Conservation (phyloP, 2,329 filamentous ascomycete genomes). For the Cladosporium colombiae region DNA sequence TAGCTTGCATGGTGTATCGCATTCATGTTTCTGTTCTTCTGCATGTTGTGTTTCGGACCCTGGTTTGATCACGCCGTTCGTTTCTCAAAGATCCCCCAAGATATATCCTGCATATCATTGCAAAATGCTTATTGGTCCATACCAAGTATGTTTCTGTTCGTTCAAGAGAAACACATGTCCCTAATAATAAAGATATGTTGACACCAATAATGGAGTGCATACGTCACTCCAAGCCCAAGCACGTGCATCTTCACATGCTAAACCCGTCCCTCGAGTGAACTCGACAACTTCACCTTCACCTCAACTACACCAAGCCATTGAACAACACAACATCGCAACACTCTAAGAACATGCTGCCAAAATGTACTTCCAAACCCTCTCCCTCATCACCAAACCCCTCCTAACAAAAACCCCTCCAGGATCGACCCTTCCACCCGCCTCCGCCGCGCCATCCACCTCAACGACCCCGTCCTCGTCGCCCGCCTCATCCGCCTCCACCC, state of each 20-base stretch:
- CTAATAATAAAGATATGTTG: not conserved
- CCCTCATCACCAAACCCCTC: conserved; percentile 6
- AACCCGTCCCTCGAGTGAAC: conserved; percentile 7
- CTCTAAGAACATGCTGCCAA: conserved; percentile 8
- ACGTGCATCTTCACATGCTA: conserved; percentile 18
- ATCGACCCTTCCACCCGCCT: conserved; percentile 76
- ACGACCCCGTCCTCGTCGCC: conserved; percentile 70
- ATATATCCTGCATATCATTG: not conserved
- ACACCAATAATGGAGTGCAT: not conserved
- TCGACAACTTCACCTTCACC: conserved; percentile 6
- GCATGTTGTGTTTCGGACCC: not conserved
- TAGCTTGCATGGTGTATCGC: not conserved
- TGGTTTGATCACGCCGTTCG: not conserved
- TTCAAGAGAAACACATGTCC: not conserved
- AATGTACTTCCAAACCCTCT: not conserved
- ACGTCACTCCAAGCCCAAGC: conserved; percentile 10
- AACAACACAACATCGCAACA: not conserved
- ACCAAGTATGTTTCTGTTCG: not conserved
- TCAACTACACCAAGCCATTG: not conserved
- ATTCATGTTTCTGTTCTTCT: not conserved
- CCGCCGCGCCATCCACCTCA: conserved; percentile 76
- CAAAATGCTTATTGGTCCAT: not conserved
- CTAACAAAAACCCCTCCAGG: conserved; percentile 48
- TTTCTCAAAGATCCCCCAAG: not conserved
- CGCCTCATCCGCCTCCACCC: conserved; percentile 77